Percentiles rank a stretch among this genome's conserved stretches.
Evolutionary conservation across 2,329 filamentous ascomycete genomes (phyloP).

Genomic region (Colletotrichum siamense): DNA sequence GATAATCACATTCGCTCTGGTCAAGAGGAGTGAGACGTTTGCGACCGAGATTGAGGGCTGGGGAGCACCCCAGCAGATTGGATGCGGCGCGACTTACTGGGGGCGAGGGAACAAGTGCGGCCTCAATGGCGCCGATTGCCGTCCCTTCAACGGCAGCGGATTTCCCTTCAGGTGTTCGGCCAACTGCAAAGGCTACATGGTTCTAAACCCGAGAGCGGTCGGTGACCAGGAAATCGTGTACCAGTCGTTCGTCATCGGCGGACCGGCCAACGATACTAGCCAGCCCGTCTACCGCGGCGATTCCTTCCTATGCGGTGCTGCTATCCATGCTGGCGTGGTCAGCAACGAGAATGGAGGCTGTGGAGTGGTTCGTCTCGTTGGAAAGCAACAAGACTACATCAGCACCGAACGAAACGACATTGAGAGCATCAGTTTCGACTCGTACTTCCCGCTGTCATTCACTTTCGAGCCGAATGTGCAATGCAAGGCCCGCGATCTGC

Average conservation of each 20-base stretch:
- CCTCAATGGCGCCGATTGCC: slow-evolving; percentile 75
- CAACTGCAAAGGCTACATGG: slow-evolving; percentile 68
- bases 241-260: slow-evolving; percentile 71
- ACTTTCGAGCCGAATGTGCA: slow-evolving; percentile 72
- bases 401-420: slow-evolving; percentile 76
- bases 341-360: slow-evolving; percentile 77
- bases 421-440: slow-evolving; percentile 78
- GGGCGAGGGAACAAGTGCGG: slow-evolving; percentile 73
- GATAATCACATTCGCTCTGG: slow-evolving; percentile 72
- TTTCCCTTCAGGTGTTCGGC: slow-evolving; percentile 79
- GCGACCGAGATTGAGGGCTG: slow-evolving; percentile 69
- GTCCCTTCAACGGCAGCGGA: slow-evolving; percentile 73
- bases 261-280: slow-evolving; percentile 51
- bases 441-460: slow-evolving; percentile 88
- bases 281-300: slow-evolving; percentile 80
- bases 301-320: slow-evolving; percentile 85
- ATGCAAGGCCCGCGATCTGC: slow-evolving; percentile 75
- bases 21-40: slow-evolving; percentile 68
- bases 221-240: slow-evolving; percentile 73
- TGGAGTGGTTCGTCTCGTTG: slow-evolving; percentile 78
- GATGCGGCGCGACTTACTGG: slow-evolving; percentile 76
- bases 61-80: slow-evolving; percentile 68
- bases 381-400: slow-evolving; percentile 68
- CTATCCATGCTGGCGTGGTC: slow-evolving; percentile 83
- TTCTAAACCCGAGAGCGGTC: slow-evolving; percentile 77